phyloP scores from a whole-genome alignment of 768 basidiomycete genomes.

The Boletus subparvulus region DNA sequence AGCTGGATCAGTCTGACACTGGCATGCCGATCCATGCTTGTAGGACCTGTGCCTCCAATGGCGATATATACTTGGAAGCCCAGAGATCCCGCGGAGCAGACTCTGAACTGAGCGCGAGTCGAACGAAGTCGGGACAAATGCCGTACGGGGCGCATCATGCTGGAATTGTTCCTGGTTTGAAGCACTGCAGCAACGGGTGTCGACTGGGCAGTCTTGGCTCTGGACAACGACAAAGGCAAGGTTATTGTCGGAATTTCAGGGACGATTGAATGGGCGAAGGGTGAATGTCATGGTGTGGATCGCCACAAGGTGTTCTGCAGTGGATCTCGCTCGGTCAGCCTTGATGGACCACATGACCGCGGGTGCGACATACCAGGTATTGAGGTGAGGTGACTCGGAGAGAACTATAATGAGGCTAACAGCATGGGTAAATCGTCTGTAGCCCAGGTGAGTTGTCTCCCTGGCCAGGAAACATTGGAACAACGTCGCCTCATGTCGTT shows the following conservation, averaged over 20 bases:
- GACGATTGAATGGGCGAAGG: neutral
- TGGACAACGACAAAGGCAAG: neutral
- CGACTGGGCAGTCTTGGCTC: neutral
- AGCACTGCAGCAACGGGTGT: too few relatives aligned
- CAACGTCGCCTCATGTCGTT: too few relatives aligned
- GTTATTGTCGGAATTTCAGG: neutral
- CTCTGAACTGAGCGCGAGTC: neutral
- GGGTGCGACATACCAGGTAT: neutral
- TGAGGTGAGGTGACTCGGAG: neutral
- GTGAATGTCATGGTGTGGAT: conserved; percentile 11
- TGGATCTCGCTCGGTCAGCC: neutral
- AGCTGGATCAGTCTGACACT: neutral
- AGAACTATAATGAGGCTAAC: neutral
- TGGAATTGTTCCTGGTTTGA: neutral
- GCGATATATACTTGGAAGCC: neutral
- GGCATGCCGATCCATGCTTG: neutral
- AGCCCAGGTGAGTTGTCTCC: too few relatives aligned
- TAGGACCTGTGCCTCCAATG: neutral
- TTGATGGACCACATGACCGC: neutral
- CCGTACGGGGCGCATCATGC: neutral
- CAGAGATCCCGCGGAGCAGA: neutral
- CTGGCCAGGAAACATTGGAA: too few relatives aligned
- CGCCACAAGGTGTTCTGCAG: neutral
- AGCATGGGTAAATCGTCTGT: neutral
- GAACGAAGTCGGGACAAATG: neutral